These are phyloP conservation scores for Blastocystis sp. DNA, from an alignment of 352 stramenopile species.

Conservation along the genomic window DNA sequence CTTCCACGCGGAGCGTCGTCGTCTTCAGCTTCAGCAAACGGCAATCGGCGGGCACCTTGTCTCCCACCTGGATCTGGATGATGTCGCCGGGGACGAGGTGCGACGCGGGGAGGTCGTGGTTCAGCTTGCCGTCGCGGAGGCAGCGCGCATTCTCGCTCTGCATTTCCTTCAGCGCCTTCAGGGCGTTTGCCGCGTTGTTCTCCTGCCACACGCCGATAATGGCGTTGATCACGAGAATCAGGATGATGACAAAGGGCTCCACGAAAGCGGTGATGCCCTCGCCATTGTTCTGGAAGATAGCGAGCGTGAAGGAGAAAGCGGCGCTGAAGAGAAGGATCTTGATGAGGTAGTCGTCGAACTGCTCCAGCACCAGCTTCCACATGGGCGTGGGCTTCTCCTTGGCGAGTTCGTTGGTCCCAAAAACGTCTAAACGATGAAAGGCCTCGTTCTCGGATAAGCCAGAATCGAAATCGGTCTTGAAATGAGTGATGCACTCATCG, in stretches of 20 bases:
- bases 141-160: conserved; percentile 83
- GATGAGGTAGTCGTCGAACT: conserved; percentile 96
- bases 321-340: conserved; percentile 92
- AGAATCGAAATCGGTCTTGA: neutral
- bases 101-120: conserved; percentile 76
- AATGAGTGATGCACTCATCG: conserved; percentile 5
- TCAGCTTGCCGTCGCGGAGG: conserved; percentile 51
- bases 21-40: conserved; percentile 89
- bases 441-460: conserved; percentile 14
- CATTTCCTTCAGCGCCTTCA: conserved; percentile 91
- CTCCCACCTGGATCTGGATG: conserved; percentile 85
- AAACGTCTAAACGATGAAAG: conserved; percentile 39
- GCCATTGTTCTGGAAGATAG: conserved; percentile 81
- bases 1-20: conserved; percentile 88
- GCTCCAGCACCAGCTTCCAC: conserved; percentile 90
- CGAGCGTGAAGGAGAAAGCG: conserved; percentile 87
- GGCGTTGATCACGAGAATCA: conserved; percentile 92
- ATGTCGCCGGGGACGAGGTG: conserved; percentile 93
- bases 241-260: conserved; percentile 92
- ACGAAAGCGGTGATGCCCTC: conserved; percentile 86
- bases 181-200: conserved; percentile 85
- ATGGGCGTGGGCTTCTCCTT: conserved; percentile 83
- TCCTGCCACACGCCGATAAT: conserved; percentile 93
- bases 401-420: conserved; percentile 83
- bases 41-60: conserved; percentile 93